Evolutionary conservation across 1,284 basidiomycete species (phyloP).

Genomic region (Ganoderma resinaceum): DNA sequence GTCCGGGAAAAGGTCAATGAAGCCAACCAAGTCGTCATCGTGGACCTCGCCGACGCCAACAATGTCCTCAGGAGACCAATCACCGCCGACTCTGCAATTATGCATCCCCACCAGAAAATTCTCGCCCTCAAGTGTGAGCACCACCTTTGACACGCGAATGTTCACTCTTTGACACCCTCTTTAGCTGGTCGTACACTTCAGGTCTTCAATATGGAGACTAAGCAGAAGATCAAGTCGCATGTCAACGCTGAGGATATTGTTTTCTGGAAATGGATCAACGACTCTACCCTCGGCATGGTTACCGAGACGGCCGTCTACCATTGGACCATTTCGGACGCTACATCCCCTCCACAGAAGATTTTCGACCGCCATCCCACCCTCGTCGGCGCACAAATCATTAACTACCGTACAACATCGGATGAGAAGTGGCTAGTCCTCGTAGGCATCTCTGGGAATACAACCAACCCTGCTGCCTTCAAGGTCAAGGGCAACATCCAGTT

Average conservation of each 20-base stretch:
- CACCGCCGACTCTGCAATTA: slow-evolving; percentile 97
- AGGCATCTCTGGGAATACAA: slow-evolving; percentile 95
- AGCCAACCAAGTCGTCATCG: slow-evolving; percentile 96
- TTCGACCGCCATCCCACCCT: slow-evolving; percentile 98
- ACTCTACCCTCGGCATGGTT: slow-evolving; percentile 93
- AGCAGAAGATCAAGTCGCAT: slow-evolving; percentile 98
- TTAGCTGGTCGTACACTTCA: slow-evolving; percentile 93
- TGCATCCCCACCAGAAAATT: slow-evolving; percentile 98
- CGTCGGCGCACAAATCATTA: slow-evolving; percentile 96
- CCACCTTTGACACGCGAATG: not conserved
- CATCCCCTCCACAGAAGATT: slow-evolving; percentile 85
- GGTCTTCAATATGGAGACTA: slow-evolving; percentile 98
- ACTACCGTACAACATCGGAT: slow-evolving; percentile 92
- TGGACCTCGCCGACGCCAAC: slow-evolving; percentile 95
- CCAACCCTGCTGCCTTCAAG: slow-evolving; percentile 94
- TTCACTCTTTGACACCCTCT: slow-evolving; percentile 15
- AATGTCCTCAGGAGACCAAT: slow-evolving; percentile 97
- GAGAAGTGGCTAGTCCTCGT: slow-evolving; percentile 98
- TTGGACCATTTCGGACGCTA: slow-evolving; percentile 84
- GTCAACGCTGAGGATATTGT: slow-evolving; percentile 94
- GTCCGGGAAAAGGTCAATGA: slow-evolving; percentile 90
- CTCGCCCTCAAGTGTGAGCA: slow-evolving; percentile 90
- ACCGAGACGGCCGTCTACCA: slow-evolving; percentile 95
- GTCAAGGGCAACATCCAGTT: slow-evolving; percentile 97
- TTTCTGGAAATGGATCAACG: slow-evolving; percentile 99